Base-by-base conservation (phyloP, 78 protist species). In the Dictyostelium firmibasis region DNA sequence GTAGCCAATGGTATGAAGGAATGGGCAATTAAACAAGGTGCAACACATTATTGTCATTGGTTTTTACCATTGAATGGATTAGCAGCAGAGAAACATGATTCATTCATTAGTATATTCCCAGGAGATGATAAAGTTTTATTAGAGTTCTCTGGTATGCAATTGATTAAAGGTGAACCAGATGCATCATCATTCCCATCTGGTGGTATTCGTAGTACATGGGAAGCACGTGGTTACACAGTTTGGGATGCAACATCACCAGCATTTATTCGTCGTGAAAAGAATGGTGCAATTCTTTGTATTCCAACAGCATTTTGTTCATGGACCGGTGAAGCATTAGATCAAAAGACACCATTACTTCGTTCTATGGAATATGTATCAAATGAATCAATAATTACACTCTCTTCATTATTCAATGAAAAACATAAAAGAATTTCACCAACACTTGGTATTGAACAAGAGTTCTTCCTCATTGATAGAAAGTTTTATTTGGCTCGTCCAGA, bases 121-220 rank as follows among this genome's bases (percentile, higher is more conserved):
- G 96, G 96, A 41, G 97, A 96, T 84, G 93, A 87, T 23, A 77
- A 75, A 43, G 38, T 85, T 27, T 64, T 95, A 23, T 69, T 29
- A 25, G 95, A 91, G 44, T 96, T 93, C 53, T 69, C 96, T 4
- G 99, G 98, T 64, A 94, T 85, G 79, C 81, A 75, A 62, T 78
- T 98, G 70, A 36, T 97, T 29, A 76, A 84, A 64, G 98, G 99
- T 64, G 99, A 98, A 86, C 84, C 99, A 14, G 99, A 98, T 25
- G 99, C 97, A 76, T 93, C 98, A 8, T 97, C 99, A 20, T 97
- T 92, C 96, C 99, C 99, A 47, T 75, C 33, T 4, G 99, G 99
- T 33, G 99, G 99, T 47, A 79, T 98, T 23, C 97, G 99, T 77
- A 74, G 91, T 27, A 98, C 99, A 5, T 94, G 87, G 97, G 93